Percentiles rank a stretch among this genome's conserved stretches.
phyloP scores from a whole-genome alignment of 1,284 basidiomycete species.

The Fistulinella cinereoalba region DNA sequence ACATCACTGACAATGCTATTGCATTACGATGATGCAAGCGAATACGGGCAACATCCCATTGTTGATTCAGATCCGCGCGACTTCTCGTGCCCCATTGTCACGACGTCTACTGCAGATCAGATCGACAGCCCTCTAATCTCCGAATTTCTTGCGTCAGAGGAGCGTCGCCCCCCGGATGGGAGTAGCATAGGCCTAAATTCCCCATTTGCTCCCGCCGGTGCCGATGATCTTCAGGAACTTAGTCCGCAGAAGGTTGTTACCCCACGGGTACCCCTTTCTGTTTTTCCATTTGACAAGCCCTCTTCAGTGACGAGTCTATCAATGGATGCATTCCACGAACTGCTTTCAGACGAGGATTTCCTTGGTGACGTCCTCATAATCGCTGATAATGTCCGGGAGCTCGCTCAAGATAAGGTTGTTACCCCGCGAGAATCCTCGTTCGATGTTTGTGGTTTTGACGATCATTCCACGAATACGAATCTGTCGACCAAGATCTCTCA shows the following conservation, averaged over 20 bases:
- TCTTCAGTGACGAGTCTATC: neutral
- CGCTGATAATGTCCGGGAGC: neutral
- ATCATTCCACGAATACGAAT: too few species aligned
- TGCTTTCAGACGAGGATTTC: neutral
- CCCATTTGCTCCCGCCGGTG: neutral
- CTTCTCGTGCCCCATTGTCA: neutral
- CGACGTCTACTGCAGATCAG: neutral
- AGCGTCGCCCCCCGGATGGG: neutral
- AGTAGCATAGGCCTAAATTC: neutral
- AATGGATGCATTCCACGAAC: neutral
- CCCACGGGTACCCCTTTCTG: conserved; percentile 1
- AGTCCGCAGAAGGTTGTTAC: neutral
- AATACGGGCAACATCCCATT: conserved; percentile 5
- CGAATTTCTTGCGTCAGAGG: neutral
- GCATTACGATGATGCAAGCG: conserved; percentile 13
- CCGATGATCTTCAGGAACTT: conserved; percentile 1
- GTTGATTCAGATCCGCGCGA: neutral
- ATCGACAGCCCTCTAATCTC: neutral
- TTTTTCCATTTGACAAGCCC: neutral
- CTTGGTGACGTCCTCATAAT: neutral
- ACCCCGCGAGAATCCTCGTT: conserved; percentile 2
- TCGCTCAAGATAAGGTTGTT: neutral
- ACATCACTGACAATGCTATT: conserved; percentile 24
- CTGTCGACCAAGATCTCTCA: neutral
- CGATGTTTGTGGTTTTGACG: neutral